These are phyloP conservation scores for Alternaria tenuissima DNA, from an alignment of 2,329 filamentous ascomycete genomes.

Conservation along the genomic window DNA sequence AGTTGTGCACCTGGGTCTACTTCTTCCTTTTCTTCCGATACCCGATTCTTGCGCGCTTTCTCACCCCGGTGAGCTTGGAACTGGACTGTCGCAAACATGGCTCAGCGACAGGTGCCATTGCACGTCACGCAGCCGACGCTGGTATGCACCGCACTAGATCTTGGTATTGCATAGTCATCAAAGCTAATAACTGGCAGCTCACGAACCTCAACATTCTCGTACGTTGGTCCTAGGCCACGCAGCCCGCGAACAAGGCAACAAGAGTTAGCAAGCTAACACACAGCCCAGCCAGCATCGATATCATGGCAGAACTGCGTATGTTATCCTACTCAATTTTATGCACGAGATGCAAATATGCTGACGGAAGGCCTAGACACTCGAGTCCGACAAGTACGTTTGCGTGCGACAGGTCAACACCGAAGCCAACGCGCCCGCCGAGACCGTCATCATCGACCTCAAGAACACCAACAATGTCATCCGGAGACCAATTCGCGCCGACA, in stretches of 20 bases:
- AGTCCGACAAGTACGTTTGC: slow-evolving; percentile 96
- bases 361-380: slow-evolving; percentile 75
- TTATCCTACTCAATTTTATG: slow-evolving; percentile 27
- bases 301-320: slow-evolving; percentile 88
- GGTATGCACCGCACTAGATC: slow-evolving; percentile 55
- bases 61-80: slow-evolving; percentile 50
- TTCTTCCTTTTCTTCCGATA: slow-evolving; percentile 48
- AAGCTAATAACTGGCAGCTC: slow-evolving; percentile 52
- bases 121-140: slow-evolving; percentile 80
- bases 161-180: slow-evolving; percentile 2
- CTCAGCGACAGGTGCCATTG: slow-evolving; percentile 88
- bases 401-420: slow-evolving; percentile 87
- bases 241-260: slow-evolving; percentile 24
- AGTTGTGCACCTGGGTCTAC: slow-evolving; percentile 50
- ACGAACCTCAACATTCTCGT: slow-evolving; percentile 59
- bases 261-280: slow-evolving; percentile 39
- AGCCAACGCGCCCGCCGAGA: slow-evolving; percentile 84
- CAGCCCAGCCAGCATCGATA: slow-evolving; percentile 70
- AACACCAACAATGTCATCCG: slow-evolving; percentile 95
- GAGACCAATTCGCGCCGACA: slow-evolving; percentile 97
- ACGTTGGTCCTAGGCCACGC: slow-evolving; percentile 37
- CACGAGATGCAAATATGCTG: slow-evolving; percentile 23
- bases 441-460: slow-evolving; percentile 97
- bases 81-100: slow-evolving; percentile 59
- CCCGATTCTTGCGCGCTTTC: slow-evolving; percentile 41